A percentile compares a stretch with the other conserved stretches of the same genome.
Conservation (phyloP, 495 filamentous ascomycete species). For the Hypoxylon lienhwacheense region DNA sequence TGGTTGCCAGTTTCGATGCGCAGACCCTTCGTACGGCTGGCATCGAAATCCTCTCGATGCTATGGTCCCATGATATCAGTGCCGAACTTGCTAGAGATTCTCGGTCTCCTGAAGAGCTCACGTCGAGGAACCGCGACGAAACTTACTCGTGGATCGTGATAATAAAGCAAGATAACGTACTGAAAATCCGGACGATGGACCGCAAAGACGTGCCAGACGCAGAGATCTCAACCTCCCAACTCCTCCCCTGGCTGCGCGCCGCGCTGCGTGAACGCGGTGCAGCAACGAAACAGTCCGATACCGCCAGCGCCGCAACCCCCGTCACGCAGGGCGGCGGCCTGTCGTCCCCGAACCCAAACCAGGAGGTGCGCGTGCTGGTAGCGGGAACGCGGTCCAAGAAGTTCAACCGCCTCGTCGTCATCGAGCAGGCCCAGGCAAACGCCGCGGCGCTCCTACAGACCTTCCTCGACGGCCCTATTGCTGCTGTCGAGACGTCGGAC, state of each 20-base stretch:
- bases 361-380: slow-evolving; percentile 80
- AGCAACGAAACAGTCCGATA: slow-evolving; percentile 43
- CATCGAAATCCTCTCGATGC: slow-evolving; percentile 71
- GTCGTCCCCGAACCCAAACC: slow-evolving; percentile 51
- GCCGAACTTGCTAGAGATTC: slow-evolving; percentile 85
- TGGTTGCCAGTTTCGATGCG: slow-evolving; percentile 83
- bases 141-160: slow-evolving; percentile 85
- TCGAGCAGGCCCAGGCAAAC: slow-evolving; percentile 73
- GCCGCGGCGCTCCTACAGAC: slow-evolving; percentile 64
- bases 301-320: slow-evolving; percentile 46
- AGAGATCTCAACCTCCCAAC: slow-evolving; percentile 73
- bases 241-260: slow-evolving; percentile 76
- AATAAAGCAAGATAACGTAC: slow-evolving; percentile 73
- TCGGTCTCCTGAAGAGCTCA: slow-evolving; percentile 73
- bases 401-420: slow-evolving; percentile 78
- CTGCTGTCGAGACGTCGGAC: slow-evolving; percentile 86
- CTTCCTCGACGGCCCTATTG: slow-evolving; percentile 74
- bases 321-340: slow-evolving; percentile 41
- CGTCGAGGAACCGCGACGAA: slow-evolving; percentile 69
- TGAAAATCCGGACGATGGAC: slow-evolving; percentile 75
- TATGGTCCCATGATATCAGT: slow-evolving; percentile 83
- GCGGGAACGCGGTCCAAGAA: slow-evolving; percentile 86
- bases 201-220: slow-evolving; percentile 72
- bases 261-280: slow-evolving; percentile 74
- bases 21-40: slow-evolving; percentile 73